Evolutionary conservation across 2,329 filamentous ascomycete genomes (phyloP).

Genomic region (Fusarium verrucosum): DNA sequence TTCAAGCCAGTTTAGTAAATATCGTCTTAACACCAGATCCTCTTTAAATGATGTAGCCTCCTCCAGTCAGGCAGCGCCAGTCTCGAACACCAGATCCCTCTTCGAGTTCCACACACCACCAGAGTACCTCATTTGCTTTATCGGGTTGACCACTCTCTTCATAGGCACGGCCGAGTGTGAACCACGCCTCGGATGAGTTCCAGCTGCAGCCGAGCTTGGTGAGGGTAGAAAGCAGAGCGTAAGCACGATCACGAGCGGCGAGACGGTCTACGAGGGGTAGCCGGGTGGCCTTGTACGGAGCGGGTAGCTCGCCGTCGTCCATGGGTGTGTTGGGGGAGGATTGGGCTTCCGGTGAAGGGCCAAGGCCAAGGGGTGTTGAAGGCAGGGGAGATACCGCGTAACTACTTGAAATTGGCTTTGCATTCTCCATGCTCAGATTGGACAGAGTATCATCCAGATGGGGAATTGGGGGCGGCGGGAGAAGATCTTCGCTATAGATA

Average conservation of each 20-base stretch:
- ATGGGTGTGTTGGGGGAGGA: slow-evolving; percentile 27
- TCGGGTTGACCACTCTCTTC: slow-evolving; percentile 86
- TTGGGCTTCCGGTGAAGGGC: slow-evolving; percentile 40
- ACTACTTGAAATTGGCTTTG: slow-evolving; percentile 6
- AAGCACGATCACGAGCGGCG: slow-evolving; percentile 89
- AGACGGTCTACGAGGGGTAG: slow-evolving; percentile 81
- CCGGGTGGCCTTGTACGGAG: slow-evolving; percentile 65
- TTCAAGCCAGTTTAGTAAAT: neutral
- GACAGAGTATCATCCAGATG: slow-evolving; percentile 47
- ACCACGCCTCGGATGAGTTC: slow-evolving; percentile 96
- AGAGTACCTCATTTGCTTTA: slow-evolving; percentile 90
- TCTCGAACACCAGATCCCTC: slow-evolving; percentile 81
- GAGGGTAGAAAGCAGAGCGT: slow-evolving; percentile 80
- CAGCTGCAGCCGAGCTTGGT: slow-evolving; percentile 88
- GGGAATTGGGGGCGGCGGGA: slow-evolving; percentile 65
- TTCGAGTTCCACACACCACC: slow-evolving; percentile 98
- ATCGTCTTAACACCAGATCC: neutral
- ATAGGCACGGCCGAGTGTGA: slow-evolving; percentile 83
- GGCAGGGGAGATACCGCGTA: slow-evolving; percentile 48
- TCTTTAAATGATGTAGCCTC: slow-evolving; percentile 66
- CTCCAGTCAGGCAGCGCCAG: slow-evolving; percentile 76
- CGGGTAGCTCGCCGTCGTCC: slow-evolving; percentile 56
- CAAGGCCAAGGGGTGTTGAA: slow-evolving; percentile 59
- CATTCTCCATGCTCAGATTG: neutral
- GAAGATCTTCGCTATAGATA: slow-evolving; percentile 76